Evolutionary conservation across 2,329 filamentous ascomycete genomes (phyloP).

Genomic region (Blastomyces gilchristii): DNA sequence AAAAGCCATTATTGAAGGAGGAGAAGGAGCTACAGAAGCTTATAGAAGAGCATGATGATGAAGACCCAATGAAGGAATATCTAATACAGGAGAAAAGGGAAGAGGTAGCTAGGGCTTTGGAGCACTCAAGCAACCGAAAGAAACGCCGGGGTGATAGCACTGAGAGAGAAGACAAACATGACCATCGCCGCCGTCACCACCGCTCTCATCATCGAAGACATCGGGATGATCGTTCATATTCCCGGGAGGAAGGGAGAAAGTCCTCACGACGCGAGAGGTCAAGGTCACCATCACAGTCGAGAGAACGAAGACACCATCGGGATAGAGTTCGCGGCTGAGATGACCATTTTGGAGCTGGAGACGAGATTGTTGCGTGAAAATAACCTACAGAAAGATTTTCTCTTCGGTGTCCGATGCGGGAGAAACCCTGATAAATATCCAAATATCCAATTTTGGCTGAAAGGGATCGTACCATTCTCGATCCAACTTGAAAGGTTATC

Average conservation of each 20-base stretch:
- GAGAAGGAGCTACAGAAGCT: conserved; percentile 69
- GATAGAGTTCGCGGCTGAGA: conserved; percentile 23
- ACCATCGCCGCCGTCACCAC: conserved; percentile 38
- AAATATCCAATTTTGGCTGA: background rate
- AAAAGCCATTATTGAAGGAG: conserved; percentile 61
- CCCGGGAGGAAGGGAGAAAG: conserved; percentile 21
- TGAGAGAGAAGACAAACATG: conserved; percentile 27
- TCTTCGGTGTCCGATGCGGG: background rate
- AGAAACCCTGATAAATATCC: background rate
- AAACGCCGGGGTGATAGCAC: conserved; percentile 34
- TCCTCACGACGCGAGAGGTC: conserved; percentile 22
- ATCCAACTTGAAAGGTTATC: background rate
- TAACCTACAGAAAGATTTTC: background rate
- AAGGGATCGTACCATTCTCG: background rate
- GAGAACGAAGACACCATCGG: conserved; percentile 14
- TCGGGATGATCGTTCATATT: conserved; percentile 25
- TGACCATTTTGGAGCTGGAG: background rate
- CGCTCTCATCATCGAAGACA: conserved; percentile 35
- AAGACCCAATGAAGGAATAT: conserved; percentile 94
- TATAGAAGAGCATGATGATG: conserved; percentile 74
- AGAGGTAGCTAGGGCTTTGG: conserved; percentile 64
- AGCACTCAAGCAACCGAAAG: conserved; percentile 30
- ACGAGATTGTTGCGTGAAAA: background rate
- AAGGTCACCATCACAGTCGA: conserved; percentile 15
- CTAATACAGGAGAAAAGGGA: conserved; percentile 85